Evolutionary conservation across 1,284 basidiomycete genomes (phyloP), one percentile per base, ranked within the genome.

Genomic region (Phylloboletellus chloephorus): DNA sequence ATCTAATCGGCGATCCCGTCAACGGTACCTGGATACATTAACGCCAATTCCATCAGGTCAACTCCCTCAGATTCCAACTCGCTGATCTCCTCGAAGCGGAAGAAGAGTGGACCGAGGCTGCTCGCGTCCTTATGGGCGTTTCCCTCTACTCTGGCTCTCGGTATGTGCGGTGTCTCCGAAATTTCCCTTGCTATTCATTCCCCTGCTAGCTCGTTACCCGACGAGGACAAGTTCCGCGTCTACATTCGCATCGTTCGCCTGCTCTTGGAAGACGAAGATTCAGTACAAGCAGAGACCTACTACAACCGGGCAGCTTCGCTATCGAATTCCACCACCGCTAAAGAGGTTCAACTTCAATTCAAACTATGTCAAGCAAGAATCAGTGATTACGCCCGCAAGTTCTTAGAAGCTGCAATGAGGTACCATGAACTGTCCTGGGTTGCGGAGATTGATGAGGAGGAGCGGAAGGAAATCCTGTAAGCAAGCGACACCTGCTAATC

Each of bases 371-470:
- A 92, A 68, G 96, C 96, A 8, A 77, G 93, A 30, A 87, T 98
- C 54, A 88, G 85, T 51, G 96, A 98, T 61, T 94, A 89, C 52
- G 77, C 82, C 33, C 78, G 93, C 42, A 86, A 88, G 53, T 99
- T 98, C 66, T 69, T 92, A 29, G 95, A 98, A 61, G 96, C 96
- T n/a, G 92, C 93, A 1, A 80, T 79, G 54, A 76, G 86, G 38
- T 99, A 97, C 63, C 93, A 98, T 58, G 94, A 98, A 63, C 71
- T 98, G 16, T 92, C 86, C 51, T 93, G 86, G 67, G 79, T 88
- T 9, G 76, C 79, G 3, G 83, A 88, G 50, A 86, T 97, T 34
- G 91, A 91, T 49, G 92, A 94, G 59, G 88, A 87, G 24, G 93
- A 97, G 54, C 78, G 94, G 37, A 72, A 78, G 38, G 79, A 86